These are phyloP conservation scores for Pythium rhizo-oryzae DNA, from an alignment of 352 stramenopile species.

Conservation along the genomic window DNA sequence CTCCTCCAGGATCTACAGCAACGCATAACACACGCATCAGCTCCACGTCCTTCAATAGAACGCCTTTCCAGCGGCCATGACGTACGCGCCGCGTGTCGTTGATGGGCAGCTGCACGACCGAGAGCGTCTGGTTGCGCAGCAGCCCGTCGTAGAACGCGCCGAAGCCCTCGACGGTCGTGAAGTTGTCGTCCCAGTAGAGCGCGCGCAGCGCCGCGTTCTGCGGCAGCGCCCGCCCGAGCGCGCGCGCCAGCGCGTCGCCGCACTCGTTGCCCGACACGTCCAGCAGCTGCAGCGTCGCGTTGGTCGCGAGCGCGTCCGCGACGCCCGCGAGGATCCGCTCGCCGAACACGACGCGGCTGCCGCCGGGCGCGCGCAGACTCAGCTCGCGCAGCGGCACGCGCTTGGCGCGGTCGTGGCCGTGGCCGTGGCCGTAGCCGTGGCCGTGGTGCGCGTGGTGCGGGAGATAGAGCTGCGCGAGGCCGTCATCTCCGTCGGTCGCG, in stretches of 20 bases:
- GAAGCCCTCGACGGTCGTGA: constrained; percentile 73
- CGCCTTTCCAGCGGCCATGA: constrained; percentile 1
- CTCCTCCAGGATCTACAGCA: constrained; percentile 63
- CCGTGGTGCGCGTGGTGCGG: neutral
- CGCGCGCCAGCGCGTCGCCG: constrained; percentile 55
- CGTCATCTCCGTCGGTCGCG: neutral
- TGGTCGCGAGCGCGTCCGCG: constrained; percentile 44
- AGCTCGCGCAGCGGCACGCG: constrained; percentile 54
- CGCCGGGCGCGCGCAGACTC: constrained; percentile 49
- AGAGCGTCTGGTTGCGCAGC: constrained; percentile 57
- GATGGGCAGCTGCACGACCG: constrained; percentile 79
- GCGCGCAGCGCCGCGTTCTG: constrained; percentile 59
- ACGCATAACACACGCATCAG: neutral
- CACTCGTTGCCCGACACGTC: constrained; percentile 78
- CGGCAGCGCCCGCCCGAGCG: constrained; percentile 49
- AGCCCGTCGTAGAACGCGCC: constrained; percentile 64
- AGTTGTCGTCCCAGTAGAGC: constrained; percentile 82
- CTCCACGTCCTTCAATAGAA: neutral
- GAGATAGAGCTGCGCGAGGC: constrained; percentile 25
- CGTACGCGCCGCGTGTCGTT: constrained; percentile 70
- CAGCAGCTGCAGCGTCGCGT: constrained; percentile 58
- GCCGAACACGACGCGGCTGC: constrained; percentile 52
- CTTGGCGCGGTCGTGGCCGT: constrained; percentile 1
- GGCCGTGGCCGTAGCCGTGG: too few species aligned
- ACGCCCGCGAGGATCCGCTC: constrained; percentile 47